Evolutionary conservation across 495 filamentous ascomycete genomes (phyloP).

Genomic region (Terfezia boudieri): DNA sequence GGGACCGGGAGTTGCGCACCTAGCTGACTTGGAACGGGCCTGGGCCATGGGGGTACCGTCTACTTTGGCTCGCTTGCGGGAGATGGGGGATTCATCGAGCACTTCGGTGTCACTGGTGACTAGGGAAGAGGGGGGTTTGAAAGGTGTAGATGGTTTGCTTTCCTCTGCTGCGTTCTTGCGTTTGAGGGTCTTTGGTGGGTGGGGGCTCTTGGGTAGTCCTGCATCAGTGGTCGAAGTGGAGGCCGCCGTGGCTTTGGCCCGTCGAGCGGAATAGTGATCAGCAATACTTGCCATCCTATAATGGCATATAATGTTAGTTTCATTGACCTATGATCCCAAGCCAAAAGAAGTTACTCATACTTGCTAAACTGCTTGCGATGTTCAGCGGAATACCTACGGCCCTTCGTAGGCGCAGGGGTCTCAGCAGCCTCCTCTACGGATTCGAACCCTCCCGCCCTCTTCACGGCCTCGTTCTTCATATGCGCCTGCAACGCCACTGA

Average conservation of each 20-base stretch:
- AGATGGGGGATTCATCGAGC: conserved; percentile 6
- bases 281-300: conserved; percentile 14
- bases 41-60: conserved; percentile 6
- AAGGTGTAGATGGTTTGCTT: conserved; percentile 4
- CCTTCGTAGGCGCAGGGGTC: background rate
- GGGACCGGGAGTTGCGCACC: background rate
- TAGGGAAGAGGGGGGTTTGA: conserved; percentile 13
- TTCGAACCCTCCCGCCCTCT: background rate
- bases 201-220: conserved; percentile 1
- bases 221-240: background rate
- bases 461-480: background rate
- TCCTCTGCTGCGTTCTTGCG: conserved; percentile 14
- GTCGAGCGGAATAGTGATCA: conserved; percentile 14
- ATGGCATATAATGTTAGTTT: too few relatives aligned
- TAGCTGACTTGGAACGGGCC: background rate
- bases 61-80: conserved; percentile 2
- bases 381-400: conserved; percentile 9
- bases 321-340: too few relatives aligned
- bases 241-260: background rate
- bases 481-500: background rate
- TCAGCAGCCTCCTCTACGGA: background rate
- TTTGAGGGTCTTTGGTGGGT: conserved; percentile 4
- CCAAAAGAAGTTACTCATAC: background rate
- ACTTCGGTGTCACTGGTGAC: conserved; percentile 7
- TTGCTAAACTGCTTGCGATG: conserved; percentile 14